Base-by-base conservation (phyloP, 768 basidiomycete species). In the Galerina sulciceps region DNA sequence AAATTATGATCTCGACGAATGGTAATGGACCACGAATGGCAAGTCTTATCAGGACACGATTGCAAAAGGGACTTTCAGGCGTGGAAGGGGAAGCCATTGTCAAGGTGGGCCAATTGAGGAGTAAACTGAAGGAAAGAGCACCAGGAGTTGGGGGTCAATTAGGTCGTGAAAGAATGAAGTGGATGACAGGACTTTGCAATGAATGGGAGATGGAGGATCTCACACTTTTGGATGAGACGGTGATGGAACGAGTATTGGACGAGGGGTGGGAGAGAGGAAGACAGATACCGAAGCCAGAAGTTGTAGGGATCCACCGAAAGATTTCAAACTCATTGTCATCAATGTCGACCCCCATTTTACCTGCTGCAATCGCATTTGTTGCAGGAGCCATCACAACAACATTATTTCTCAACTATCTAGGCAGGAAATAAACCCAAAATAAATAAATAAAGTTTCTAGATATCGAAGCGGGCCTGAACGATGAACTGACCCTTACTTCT, bases 1-100 rank as follows among this genome's bases (percentile, higher is more conserved):
- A 97, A 74, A 86, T 99, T 62, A 90, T 99, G 91, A 87, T 99
- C 51, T 96, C 94, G 15, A 99, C 97, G 3, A 93, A 93, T 60
- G 97, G 97, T 34, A 88, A 91, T 65, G 92, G 94, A 11, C 97
- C 97, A 1, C 89, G 92, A 68, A 81, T 99, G 69, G 94, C 96
- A 3, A 90, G 90, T 61, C 78, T 97, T 65, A 86, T 99, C 53
- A 85, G 88, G 62, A 79, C 82, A 60, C 81, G 74, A 65, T 78
- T 99, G 60, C 86, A 90, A 70, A 73, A 75, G 5, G 77, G 80
- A n/a, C 75, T 99, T 37, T 89, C 93, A 5, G 81, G 82, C 10
- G 73, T 82, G 53, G 87, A 90, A 36, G 96, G 92, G 23, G 80
- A 82, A 50, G 91, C 94, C 4, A 90, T 99, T 37, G 80, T 84